Conservation (phyloP, 768 basidiomycete species). For the Hygrophorus russula region DNA sequence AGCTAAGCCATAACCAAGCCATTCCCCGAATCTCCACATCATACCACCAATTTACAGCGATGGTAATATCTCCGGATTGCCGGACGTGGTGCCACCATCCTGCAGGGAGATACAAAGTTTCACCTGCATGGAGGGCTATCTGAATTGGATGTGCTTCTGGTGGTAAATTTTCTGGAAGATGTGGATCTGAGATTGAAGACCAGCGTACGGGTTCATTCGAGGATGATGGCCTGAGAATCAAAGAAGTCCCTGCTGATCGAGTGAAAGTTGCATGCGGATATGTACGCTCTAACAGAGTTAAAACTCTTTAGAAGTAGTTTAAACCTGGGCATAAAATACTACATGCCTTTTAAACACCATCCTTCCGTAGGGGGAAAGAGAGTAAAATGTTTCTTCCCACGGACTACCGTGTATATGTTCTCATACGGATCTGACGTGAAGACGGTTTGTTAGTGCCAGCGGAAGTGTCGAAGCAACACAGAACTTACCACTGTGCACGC, state of each 20-base stretch:
- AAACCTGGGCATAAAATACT: not conserved
- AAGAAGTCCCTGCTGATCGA: constrained; percentile 25
- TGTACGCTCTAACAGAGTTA: constrained; percentile 30
- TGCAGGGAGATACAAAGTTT: constrained; percentile 81
- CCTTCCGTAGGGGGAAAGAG: constrained; percentile 86
- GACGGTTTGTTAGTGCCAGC: not conserved
- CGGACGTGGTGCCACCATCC: constrained; percentile 92
- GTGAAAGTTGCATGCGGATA: constrained; percentile 62
- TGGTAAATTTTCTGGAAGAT: constrained; percentile 32
- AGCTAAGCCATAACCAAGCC: constrained; percentile 57
- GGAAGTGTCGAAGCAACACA: not conserved
- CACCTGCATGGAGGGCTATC: constrained; percentile 58
- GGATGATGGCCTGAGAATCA: constrained; percentile 22
- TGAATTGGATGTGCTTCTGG: constrained; percentile 50
- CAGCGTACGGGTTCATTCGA: constrained; percentile 48
- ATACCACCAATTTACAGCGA: constrained; percentile 87
- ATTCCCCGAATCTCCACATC: constrained; percentile 67
- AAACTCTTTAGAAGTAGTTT: not conserved
- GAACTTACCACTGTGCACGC: constrained; percentile 69
- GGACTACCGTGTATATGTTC: constrained; percentile 83
- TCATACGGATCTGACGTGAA: constrained; percentile 67
- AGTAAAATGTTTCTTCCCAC: constrained; percentile 78
- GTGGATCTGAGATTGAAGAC: constrained; percentile 65
- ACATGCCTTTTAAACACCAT: constrained; percentile 66
- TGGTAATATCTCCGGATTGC: constrained; percentile 49